Conservation (phyloP, 192 early-diverging fungal genomes). For the Glomus cerebriforme region DNA sequence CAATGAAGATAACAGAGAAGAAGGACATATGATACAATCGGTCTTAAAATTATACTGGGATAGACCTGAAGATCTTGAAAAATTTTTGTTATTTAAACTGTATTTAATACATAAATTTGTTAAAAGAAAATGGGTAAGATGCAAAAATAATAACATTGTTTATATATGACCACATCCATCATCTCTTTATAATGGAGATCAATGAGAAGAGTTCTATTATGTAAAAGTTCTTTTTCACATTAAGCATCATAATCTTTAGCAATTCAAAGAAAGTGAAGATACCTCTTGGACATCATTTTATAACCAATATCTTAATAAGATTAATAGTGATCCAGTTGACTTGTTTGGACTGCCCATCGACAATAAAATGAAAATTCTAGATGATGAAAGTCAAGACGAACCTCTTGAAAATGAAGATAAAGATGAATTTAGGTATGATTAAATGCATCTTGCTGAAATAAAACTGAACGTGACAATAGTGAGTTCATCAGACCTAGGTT, state of each 20-base stretch:
- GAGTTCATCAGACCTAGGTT: background rate
- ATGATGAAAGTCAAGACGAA: background rate
- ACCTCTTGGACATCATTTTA: background rate
- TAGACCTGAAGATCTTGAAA: background rate
- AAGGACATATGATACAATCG: background rate
- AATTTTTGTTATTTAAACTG: too few relatives aligned
- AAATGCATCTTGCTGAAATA: too few relatives aligned
- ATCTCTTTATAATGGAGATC: background rate
- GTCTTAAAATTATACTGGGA: background rate
- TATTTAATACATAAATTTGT: too few relatives aligned
- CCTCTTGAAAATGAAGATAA: background rate
- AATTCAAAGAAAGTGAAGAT: too few relatives aligned
- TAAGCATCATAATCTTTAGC: background rate
- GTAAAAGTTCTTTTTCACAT: conserved; percentile 4
- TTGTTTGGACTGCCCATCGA: background rate
- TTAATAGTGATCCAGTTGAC: background rate
- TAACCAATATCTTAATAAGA: background rate
- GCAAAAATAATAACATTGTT: background rate
- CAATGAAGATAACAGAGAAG: background rate
- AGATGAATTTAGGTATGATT: background rate
- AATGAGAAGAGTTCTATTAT: background rate
- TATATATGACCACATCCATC: background rate
- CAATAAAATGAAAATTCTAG: background rate
- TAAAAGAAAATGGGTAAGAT: too few relatives aligned
- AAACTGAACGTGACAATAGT: background rate